Evolutionary conservation across 768 basidiomycete species (phyloP), one percentile per base, ranked within the genome.

Genomic region (Lentinula sp.): DNA sequence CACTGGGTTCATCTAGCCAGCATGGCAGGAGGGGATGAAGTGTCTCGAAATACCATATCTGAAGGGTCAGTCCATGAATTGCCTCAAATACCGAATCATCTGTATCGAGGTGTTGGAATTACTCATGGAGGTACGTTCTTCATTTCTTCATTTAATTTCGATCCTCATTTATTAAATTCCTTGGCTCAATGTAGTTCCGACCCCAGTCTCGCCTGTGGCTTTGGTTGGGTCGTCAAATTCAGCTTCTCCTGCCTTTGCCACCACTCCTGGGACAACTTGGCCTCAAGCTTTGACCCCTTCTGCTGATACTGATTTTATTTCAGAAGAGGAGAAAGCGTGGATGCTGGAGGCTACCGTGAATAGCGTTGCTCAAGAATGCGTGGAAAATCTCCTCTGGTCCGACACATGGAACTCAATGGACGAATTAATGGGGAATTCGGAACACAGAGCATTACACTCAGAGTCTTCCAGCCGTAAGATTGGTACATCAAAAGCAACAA

Each of bases 161-260:
- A 23, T 6, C 15, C 15, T 23, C 23, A 10, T n/a, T 28, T 3
- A 3, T 35, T 56, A 18, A 57, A 70, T 2, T 69, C 71, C 8
- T 66, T 66, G 8, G 78, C 77, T 16, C 6, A 23, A 32, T 31
- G 11, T 21, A 11, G 91, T 87, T 0, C 91, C 90, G 1, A 94
- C 92, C 0, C 92, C 92, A 1, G 89, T 93, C 2, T 93, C 91
- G 0, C 92, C 92, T 18, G 90, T 89, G 4, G 87, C 88, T 1
- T 76, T 78, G 0, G 73, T 89, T 35, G 87, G 87, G 4, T 79
- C 82, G 1, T 75, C 84, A 1, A 81, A 82, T 3, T 55, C 42
- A 56, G 40, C 55, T 18, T 45, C 55, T 28, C 40, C 40, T 10
- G 13, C 39, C 15, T 55, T 55, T 15, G 37, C 35, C 5, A 11